Conservation (phyloP, 345 rosid species). For the Dipteronia dyeriana region DNA sequence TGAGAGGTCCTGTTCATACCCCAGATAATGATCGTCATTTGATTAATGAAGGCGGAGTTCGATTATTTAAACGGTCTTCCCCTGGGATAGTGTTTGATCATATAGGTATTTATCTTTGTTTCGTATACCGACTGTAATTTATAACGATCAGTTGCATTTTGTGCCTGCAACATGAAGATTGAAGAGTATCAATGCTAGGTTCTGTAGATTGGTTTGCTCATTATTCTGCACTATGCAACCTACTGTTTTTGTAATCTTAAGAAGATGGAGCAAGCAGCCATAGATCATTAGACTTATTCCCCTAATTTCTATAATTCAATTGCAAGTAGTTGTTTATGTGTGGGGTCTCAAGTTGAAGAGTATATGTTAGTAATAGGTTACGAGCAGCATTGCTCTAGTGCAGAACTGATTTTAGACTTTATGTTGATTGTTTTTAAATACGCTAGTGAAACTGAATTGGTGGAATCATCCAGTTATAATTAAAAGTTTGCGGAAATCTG, state of each 20-base stretch:
- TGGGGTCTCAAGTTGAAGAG: neutral
- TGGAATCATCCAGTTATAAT: neutral
- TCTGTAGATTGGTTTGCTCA: neutral
- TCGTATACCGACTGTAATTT: neutral
- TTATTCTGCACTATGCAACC: neutral
- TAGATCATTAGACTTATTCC: neutral
- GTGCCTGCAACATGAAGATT: neutral
- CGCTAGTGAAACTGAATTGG: neutral
- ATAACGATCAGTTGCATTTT: neutral
- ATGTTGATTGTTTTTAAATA: neutral
- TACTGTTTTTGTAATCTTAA: neutral
- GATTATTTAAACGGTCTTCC: conserved; percentile 64
- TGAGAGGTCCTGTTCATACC: conserved; percentile 32
- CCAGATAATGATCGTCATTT: conserved; percentile 31
- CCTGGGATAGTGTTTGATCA: conserved; percentile 73
- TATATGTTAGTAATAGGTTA: neutral
- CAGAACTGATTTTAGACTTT: neutral
- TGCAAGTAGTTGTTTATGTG: neutral
- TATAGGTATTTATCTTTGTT: conserved; percentile 36
- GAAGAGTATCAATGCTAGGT: too few relatives aligned
- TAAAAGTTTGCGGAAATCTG: neutral
- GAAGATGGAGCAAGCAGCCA: neutral
- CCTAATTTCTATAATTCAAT: neutral
- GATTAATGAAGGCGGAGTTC: conserved; percentile 55
- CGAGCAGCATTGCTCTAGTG: neutral